Evolutionary conservation across 768 basidiomycete species (phyloP), one percentile per base, ranked within the genome.

Genomic region (Cystobasidiopsis lactophilus): DNA sequence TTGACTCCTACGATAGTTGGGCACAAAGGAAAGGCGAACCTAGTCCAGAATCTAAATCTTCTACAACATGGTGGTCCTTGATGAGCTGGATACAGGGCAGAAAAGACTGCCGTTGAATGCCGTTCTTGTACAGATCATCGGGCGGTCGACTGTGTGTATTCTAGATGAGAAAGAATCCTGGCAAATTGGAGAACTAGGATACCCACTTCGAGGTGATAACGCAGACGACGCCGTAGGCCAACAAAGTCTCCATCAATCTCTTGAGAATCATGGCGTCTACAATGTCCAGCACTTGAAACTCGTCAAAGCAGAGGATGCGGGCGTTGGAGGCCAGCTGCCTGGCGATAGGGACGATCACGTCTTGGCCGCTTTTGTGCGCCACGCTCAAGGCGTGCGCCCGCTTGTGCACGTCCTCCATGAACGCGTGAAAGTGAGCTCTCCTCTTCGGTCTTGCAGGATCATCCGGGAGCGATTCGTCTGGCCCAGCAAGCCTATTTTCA

Each of bases 401-500:
- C 63, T 91, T 93, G 66, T 95, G 85, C 21, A 95, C 88, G 64
- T 98, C 93, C 57, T 95, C 78, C 93, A 98, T 96, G 72, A 98
- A 96, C 1, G 86, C 85, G 64, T 96, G 89, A 65, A 98, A 98
- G 66, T 98, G 93, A 16, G 95, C 85, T 29, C 93, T 75, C 51
- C 83, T 79, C 67, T 84, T 85, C 54, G 76, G 74, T 41, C 68
- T 75, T 51, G 82, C 69, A 40, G 73, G 69, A 0, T 73, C 61
- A 1, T 82, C 80, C 1, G 27, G 31, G 44, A 50, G 21, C 21
- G 31, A 21, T 24, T 9, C 46, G 52, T 47, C 39, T 1, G 50
- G 60, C 19, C 19, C 40, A 43, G 18, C 40, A 43, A 5, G 48
- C n/a, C 33, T 55, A 51, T 46, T 56, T n/a, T n/a, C n/a, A n/a